These are phyloP conservation scores for Rhizomucor miehei DNA, from an alignment of 371 early-diverging fungal genomes.

Conservation along the genomic window DNA sequence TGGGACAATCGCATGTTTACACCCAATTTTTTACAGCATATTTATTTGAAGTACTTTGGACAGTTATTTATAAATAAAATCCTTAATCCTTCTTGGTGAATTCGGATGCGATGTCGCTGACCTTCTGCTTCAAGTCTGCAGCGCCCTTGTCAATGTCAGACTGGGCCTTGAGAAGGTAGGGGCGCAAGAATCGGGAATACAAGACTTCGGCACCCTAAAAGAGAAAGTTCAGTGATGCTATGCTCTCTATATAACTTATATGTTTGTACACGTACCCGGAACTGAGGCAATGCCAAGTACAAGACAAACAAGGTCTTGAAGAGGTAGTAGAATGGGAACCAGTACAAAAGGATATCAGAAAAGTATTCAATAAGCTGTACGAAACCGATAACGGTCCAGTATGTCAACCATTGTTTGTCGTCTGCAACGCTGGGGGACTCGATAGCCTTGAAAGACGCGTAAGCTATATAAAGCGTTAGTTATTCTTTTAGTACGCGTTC, in stretches of 20 bases:
- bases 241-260: not conserved
- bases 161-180: constrained; percentile 34
- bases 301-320: constrained; percentile 86
- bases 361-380: constrained; percentile 85
- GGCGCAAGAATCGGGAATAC: constrained; percentile 43
- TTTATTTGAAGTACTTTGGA: too few relatives aligned
- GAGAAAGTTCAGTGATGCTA: constrained; percentile 2
- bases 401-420: constrained; percentile 88
- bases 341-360: constrained; percentile 76
- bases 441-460: constrained; percentile 89
- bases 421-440: constrained; percentile 76
- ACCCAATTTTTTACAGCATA: too few relatives aligned
- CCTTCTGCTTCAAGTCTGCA: constrained; percentile 15
- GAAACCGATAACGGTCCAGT: constrained; percentile 87
- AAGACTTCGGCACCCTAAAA: constrained; percentile 44
- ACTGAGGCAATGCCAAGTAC: constrained; percentile 81
- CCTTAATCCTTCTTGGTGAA: constrained; percentile 16
- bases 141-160: constrained; percentile 17
- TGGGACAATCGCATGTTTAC: too few relatives aligned
- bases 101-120: constrained; percentile 23
- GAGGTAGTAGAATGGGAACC: constrained; percentile 93
- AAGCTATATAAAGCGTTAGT: constrained; percentile 49
- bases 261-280: constrained; percentile 62
- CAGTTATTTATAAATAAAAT: not conserved
- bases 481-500: not conserved